A percentile compares a stretch with the other conserved stretches of the same genome.
Evolutionary conservation across 345 rosid genomes (phyloP).

Genomic region (Brassica rapa): DNA sequence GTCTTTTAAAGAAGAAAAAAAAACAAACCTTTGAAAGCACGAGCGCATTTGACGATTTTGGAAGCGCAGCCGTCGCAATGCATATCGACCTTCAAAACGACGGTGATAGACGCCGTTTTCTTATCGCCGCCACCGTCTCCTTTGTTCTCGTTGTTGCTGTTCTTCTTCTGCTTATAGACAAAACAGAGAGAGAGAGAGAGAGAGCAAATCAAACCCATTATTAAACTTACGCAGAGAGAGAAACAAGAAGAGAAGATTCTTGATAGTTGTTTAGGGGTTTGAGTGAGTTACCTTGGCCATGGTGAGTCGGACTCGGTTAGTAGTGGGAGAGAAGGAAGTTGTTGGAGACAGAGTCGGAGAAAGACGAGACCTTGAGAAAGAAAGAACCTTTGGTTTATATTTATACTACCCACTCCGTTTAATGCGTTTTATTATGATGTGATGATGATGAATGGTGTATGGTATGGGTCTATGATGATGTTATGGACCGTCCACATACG

Average conservation of each 20-base stretch:
- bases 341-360: slow-evolving; percentile 37
- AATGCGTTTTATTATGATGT: not conserved
- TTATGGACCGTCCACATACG: not conserved
- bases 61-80: slow-evolving; percentile 85
- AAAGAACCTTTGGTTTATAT: slow-evolving; percentile 28
- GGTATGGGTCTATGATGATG: not conserved
- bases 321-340: slow-evolving; percentile 23
- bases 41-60: slow-evolving; percentile 51
- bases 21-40: slow-evolving; percentile 52
- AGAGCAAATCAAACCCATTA: slow-evolving; percentile 33
- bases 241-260: not conserved
- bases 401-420: slow-evolving; percentile 34
- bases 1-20: not conserved
- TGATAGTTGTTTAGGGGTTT: not conserved
- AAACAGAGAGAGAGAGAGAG: slow-evolving; percentile 28
- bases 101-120: slow-evolving; percentile 33
- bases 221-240: not conserved
- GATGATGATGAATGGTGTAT: not conserved
- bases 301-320: slow-evolving; percentile 33
- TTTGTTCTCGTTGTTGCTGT: slow-evolving; percentile 29
- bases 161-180: slow-evolving; percentile 39
- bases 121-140: slow-evolving; percentile 26
- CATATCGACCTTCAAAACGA: slow-evolving; percentile 74
- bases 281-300: slow-evolving; percentile 40
- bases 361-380: slow-evolving; percentile 20